These are phyloP conservation scores for Atkinsonella hypoxylon DNA, from an alignment of 2,329 filamentous ascomycete species.

Conservation along the genomic window DNA sequence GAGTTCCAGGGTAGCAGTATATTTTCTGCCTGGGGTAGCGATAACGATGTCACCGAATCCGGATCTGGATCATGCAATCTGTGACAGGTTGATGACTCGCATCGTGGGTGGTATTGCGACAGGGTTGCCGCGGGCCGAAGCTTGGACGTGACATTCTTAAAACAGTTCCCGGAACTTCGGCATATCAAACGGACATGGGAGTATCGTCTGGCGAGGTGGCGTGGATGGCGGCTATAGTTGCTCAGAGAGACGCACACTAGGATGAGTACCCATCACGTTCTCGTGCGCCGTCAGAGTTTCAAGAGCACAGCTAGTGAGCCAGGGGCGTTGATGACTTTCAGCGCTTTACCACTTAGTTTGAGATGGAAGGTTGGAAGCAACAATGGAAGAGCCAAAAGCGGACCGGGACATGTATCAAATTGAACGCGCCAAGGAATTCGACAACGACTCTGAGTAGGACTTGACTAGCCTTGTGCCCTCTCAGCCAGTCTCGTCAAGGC, in stretches of 20 bases:
- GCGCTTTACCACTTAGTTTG: not conserved
- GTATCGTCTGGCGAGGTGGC: constrained; percentile 7
- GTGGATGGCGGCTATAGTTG: constrained; percentile 6
- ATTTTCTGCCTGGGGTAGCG: not conserved
- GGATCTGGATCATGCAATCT: not conserved
- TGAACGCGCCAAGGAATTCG: constrained; percentile 4
- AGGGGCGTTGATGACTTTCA: no score
- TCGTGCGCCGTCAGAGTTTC: constrained; percentile 6
- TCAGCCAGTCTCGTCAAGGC: not conserved
- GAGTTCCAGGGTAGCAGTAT: not conserved
- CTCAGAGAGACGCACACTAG: constrained; percentile 7
- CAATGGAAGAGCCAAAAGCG: constrained; percentile 9
- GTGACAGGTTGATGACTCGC: not conserved
- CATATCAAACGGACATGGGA: constrained; percentile 10
- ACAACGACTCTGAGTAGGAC: constrained; percentile 6
- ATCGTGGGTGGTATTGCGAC: not conserved
- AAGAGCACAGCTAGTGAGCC: constrained; percentile 1
- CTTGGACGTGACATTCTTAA: constrained; percentile 3
- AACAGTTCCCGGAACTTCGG: constrained; percentile 9
- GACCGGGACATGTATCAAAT: constrained; percentile 7
- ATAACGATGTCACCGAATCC: not conserved
- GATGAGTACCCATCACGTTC: not conserved
- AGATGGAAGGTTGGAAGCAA: constrained; percentile 6
- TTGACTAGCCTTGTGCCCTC: not conserved
- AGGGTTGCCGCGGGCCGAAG: not conserved